A percentile compares a stretch with the other conserved stretches of the same genome.
Evolutionary conservation across 805 yeast genomes (phyloP).

Genomic region (Saccharomyces jurei): DNA sequence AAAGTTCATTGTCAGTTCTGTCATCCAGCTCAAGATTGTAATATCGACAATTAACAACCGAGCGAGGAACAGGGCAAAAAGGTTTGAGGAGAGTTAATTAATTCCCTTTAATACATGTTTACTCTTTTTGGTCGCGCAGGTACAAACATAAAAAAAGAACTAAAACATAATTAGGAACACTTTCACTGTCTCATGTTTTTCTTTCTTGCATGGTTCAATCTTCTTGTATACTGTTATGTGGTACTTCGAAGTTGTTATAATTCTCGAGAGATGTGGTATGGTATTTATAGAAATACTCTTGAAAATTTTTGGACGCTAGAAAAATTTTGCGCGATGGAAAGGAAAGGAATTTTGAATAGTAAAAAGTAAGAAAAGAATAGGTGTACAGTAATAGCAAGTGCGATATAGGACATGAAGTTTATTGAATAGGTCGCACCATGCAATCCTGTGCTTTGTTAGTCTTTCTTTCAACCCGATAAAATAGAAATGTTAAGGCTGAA

Average conservation of each 20-base stretch:
- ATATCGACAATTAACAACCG: conserved; percentile 33
- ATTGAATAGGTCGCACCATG: background rate
- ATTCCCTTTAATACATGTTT: background rate
- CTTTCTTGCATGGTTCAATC: background rate
- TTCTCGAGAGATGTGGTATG: background rate
- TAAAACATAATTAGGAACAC: background rate
- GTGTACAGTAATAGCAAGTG: background rate
- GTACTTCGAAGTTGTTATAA: background rate
- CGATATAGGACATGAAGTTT: background rate
- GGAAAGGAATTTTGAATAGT: background rate
- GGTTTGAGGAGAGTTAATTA: background rate
- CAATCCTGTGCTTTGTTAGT: background rate
- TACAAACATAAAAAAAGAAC: background rate
- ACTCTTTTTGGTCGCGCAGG: background rate
- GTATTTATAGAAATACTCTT: background rate
- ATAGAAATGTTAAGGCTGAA: background rate
- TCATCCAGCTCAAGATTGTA: conserved; percentile 59
- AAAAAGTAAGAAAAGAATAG: background rate
- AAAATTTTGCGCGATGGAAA: background rate
- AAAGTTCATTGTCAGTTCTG: background rate
- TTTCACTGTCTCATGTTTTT: background rate
- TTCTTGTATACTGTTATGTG: background rate
- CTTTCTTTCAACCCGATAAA: background rate
- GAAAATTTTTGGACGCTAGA: background rate
- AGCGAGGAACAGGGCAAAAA: conserved; percentile 61